Percentiles rank a stretch among this genome's conserved stretches.
phyloP scores from a whole-genome alignment of 78 protist species.

The Dictyostelium purpureum region DNA sequence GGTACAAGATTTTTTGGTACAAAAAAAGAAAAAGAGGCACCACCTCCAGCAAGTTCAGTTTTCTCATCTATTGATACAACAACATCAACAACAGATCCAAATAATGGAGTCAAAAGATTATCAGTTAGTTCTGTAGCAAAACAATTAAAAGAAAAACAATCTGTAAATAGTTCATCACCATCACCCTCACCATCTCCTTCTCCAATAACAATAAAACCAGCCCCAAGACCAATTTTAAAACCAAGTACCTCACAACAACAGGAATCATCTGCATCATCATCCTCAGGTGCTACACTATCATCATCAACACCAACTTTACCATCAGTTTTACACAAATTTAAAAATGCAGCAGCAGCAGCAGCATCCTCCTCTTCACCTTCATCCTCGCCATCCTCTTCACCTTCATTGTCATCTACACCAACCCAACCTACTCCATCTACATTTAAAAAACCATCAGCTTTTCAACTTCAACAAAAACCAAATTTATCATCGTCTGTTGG shows the following conservation, averaged over 20 bases:
- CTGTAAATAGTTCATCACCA: not conserved
- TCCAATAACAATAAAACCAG: not conserved
- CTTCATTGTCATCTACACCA: not conserved
- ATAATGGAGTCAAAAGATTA: not conserved
- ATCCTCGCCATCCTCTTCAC: not conserved
- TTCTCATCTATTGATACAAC: not conserved
- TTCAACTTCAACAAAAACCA: not conserved
- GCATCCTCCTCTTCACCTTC: not conserved
- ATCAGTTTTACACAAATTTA: not conserved
- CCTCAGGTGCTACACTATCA: not conserved
- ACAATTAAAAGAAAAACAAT: conserved; percentile 16
- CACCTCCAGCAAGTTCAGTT: not conserved
- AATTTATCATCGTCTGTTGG: conserved; percentile 13
- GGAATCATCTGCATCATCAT: not conserved
- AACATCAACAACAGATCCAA: not conserved
- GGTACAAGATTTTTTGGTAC: no score
- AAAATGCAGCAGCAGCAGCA: not conserved
- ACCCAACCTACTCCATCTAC: not conserved
- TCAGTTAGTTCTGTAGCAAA: conserved; percentile 41
- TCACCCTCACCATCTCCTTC: conserved; percentile 1
- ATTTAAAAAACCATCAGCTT: not conserved
- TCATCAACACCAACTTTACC: conserved; percentile 18
- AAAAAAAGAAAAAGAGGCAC: no score
- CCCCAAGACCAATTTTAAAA: not conserved
- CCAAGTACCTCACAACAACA: not conserved